These are phyloP conservation scores for Periconia digitata DNA, from an alignment of 2,329 filamentous ascomycete species.

Conservation along the genomic window DNA sequence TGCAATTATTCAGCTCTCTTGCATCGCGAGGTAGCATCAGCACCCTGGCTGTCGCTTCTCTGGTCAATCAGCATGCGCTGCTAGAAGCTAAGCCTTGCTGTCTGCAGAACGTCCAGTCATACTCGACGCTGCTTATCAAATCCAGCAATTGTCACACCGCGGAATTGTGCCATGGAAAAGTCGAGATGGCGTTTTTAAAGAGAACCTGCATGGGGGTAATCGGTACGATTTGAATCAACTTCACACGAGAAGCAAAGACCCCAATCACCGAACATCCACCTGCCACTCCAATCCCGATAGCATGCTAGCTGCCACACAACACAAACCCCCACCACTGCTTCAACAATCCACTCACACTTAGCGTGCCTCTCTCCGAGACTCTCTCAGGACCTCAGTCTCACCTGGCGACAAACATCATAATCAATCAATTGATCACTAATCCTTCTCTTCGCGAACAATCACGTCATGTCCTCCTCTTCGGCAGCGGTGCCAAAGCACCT, in stretches of 20 bases:
- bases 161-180: too few species aligned
- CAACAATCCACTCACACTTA: background rate
- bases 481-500: constrained; percentile 53
- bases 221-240: too few species aligned
- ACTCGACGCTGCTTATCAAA: background rate
- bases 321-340: too few species aligned
- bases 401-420: background rate
- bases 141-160: background rate
- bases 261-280: too few species aligned
- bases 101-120: background rate
- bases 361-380: background rate
- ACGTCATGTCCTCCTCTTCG: constrained; percentile 1
- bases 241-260: too few species aligned
- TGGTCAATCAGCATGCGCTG: background rate
- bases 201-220: too few species aligned
- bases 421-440: background rate
- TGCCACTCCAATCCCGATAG: too few species aligned
- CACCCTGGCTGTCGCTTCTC: background rate
- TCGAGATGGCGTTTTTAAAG: too few species aligned
- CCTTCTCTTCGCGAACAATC: background rate
- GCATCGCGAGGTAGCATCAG: background rate
- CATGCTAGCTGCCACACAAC: too few species aligned
- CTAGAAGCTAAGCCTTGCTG: background rate
- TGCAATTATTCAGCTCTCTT: background rate
- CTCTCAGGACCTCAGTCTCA: background rate